phyloP scores from a whole-genome alignment of 2,329 filamentous ascomycete species.

The Penicillium sp. region DNA sequence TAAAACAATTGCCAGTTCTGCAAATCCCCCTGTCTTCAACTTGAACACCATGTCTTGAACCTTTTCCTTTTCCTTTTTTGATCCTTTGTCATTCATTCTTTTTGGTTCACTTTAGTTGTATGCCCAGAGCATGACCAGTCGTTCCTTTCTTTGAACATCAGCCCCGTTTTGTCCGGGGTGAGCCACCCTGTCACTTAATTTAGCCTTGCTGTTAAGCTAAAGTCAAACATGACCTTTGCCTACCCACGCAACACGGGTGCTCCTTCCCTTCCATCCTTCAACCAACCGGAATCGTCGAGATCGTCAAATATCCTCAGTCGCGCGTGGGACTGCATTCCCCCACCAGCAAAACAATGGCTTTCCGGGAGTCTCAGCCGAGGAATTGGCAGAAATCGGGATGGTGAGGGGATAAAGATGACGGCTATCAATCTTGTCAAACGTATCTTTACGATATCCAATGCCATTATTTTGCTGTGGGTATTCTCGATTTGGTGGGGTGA shows the following conservation, averaged over 20 bases:
- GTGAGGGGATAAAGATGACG: constrained; percentile 17
- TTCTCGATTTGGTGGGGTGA: constrained; percentile 81
- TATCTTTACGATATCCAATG: constrained; percentile 54
- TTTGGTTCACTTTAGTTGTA: background rate
- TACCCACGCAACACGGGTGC: constrained; percentile 28
- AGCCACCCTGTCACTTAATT: constrained; percentile 8
- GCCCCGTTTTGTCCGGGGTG: constrained; percentile 13
- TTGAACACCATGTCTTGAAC: constrained; percentile 4
- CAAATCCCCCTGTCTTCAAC: constrained; percentile 9
- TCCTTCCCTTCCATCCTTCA: constrained; percentile 26
- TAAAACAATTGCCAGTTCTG: background rate
- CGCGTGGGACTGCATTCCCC: constrained; percentile 20
- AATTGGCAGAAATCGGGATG: constrained; percentile 7
- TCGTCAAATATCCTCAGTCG: constrained; percentile 11
- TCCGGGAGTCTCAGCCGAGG: constrained; percentile 10
- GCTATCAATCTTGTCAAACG: constrained; percentile 11
- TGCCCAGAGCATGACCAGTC: constrained; percentile 19
- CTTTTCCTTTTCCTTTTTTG: background rate
- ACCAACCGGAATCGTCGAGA: constrained; percentile 12
- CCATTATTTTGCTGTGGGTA: constrained; percentile 71
- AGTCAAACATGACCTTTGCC: constrained; percentile 35
- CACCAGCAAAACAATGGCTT: constrained; percentile 23
- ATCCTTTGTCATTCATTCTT: background rate
- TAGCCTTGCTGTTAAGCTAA: constrained; percentile 12
- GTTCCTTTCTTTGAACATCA: constrained; percentile 17